phyloP scores from a whole-genome alignment of 441 rosid species.

The Sinapis alba region DNA sequence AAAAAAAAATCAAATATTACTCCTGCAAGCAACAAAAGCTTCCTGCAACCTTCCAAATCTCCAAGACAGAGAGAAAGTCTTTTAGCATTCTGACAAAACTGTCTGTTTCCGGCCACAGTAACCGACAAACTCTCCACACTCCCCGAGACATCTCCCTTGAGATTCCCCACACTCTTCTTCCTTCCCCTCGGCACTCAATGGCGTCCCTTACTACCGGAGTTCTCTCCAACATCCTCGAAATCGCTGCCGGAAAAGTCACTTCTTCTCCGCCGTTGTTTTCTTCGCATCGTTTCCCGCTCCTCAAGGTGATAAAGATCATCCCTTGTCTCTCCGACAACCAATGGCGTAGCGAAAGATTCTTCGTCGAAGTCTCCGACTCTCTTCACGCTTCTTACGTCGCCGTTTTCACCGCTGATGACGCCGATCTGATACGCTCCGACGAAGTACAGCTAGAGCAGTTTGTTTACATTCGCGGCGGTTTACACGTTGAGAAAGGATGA shows the following conservation, averaged over 20 bases:
- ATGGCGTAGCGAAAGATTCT: conserved; percentile 54
- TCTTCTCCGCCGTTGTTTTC: conserved; percentile 34
- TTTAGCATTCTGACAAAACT: conserved; percentile 36
- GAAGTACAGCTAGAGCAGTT: conserved; percentile 56
- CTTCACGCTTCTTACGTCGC: conserved; percentile 56
- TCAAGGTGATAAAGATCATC: conserved; percentile 54
- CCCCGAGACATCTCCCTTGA: conserved; percentile 29
- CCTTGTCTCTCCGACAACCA: conserved; percentile 54
- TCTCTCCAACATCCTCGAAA: conserved; percentile 49
- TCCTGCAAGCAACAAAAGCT: conserved; percentile 31
- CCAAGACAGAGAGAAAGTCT: conserved; percentile 20
- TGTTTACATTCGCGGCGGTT: conserved; percentile 43
- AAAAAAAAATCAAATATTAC: too few relatives aligned
- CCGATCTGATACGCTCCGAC: conserved; percentile 51
- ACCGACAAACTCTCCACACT: conserved; percentile 33
- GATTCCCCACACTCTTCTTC: conserved; percentile 14
- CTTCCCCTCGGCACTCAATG: conserved; percentile 32
- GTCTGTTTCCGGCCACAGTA: conserved; percentile 12
- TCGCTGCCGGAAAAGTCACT: conserved; percentile 40
- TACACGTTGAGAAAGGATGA: conserved; percentile 44
- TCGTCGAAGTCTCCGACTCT: conserved; percentile 59
- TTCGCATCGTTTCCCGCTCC: conserved; percentile 48
- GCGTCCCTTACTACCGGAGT: conserved; percentile 58
- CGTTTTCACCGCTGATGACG: conserved; percentile 42
- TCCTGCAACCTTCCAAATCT: conserved; percentile 27